Evolutionary conservation across 179 eudicot genomes (phyloP), one percentile per base, ranked within the genome.

Genomic region (Corrigiola litoralis): DNA sequence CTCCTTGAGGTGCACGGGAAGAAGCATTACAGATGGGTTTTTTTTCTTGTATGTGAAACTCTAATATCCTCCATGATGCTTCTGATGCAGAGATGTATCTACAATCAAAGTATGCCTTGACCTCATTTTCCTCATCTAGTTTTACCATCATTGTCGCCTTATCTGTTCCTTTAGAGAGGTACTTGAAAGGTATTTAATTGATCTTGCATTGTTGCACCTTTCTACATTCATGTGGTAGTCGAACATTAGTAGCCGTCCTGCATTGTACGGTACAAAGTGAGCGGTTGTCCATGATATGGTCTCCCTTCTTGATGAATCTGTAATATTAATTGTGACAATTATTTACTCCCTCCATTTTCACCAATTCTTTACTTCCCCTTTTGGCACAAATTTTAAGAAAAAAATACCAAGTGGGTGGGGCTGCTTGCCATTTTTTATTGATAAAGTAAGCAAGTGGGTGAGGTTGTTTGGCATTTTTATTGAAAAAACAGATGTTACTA

Each of bases 131-230:
- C 2, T 27, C 1, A 1, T 48, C 10, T 2, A 3, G 4, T 23
- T 48, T 48, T 2, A 48, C 9, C 3, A 48, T 5, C 53, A 48
- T 48, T 20, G 53, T 48, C 1, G 59, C 25, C 21, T 1, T n/a
- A 32, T 54, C 41, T 9, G 40, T 23, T 32, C 5, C 25, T 17
- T 17, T n/a, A 6, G n/a, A n/a, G 23, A 4, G 12, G 28, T 59
- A 60, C 2, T 59, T 55, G 13, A 68, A 49, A 68, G 24, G 12
- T 59, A 68, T 38, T 68, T 68, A 4, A 68, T 50, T 11, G 25
- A 34, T 12, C 36, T 16, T 20, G 67, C 0, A 6, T 23, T 4
- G 13, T 40, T 36, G 42, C 56, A 37, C 69, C 49, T 27, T n/a
- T 65, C 58, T 1, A 23, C 54, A 38, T 65, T 51, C 0, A 66